phyloP scores from a whole-genome alignment of 371 early-diverging fungal species.

The Lichtheimia ramosa region DNA sequence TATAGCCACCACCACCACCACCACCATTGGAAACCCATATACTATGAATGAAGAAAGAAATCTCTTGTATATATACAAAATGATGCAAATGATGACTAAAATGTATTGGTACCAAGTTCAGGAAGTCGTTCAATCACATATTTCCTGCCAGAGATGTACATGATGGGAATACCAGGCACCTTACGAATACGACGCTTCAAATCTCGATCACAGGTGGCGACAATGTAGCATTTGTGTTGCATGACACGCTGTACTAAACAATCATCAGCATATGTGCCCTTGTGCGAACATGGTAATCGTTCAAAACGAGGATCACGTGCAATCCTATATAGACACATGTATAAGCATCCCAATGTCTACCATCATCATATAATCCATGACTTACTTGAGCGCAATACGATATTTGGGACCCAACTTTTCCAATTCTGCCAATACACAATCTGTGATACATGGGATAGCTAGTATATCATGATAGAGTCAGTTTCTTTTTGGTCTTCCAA shows the following conservation, averaged over 20 bases:
- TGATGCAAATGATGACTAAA: conserved; percentile 11
- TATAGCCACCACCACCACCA: no score
- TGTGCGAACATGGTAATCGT: conserved; percentile 96
- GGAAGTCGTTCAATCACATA: conserved; percentile 97
- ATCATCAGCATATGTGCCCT: conserved; percentile 99
- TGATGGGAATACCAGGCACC: conserved; percentile 99
- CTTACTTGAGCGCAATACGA: conserved; percentile 90
- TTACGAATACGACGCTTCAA: conserved; percentile 98
- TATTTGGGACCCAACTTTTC: conserved; percentile 99
- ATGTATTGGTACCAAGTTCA: conserved; percentile 61
- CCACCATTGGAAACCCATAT: no score
- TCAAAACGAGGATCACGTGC: conserved; percentile 97
- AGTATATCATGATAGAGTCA: conserved; percentile 2
- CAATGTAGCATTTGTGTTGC: conserved; percentile 98
- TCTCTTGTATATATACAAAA: no score
- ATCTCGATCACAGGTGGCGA: conserved; percentile 99
- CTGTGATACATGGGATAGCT: conserved; percentile 95
- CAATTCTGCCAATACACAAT: conserved; percentile 99
- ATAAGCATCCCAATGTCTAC: not conserved
- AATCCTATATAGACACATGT: conserved; percentile 48
- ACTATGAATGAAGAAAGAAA: no score
- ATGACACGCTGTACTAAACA: conserved; percentile 97
- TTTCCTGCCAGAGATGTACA: conserved; percentile 94
- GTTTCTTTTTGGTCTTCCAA: not conserved
- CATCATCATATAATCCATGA: not conserved